Evolutionary conservation across 768 basidiomycete species (phyloP), one percentile per base, ranked within the genome.

Genomic region (Amanita exitialis): DNA sequence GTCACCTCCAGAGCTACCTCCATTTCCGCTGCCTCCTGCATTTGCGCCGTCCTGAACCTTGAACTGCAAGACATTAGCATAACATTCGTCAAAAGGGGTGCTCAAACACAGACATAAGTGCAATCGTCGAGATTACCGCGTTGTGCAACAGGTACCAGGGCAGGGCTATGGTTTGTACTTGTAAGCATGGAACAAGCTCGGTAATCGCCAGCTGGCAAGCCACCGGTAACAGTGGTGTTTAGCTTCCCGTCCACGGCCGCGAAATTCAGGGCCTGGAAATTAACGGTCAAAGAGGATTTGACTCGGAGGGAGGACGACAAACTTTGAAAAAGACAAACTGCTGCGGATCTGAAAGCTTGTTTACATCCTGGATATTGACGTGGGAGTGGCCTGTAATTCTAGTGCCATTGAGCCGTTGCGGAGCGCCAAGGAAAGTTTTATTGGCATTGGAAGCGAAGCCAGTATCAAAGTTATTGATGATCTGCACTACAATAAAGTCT

Each of bases 101-200:
- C 16, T 54, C 49, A 38, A 36, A 3, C 37, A 70, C 75, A 56
- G 54, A 82, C 76, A 64, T 83, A 83, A 63, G 78, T 60, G 45
- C 67, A 69, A 59, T 86, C 82, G 60, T 84, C 79, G 28, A 81
- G 59, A 18, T 66, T 63, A 53, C 82, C 81, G 55, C 79, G 83
- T 56, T 80, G 80, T 15, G 76, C 81, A 43, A 84, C 62, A 15
- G 81, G 70, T 39, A 76, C 79, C 51, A 82, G 64, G 44, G 66
- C 73, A 3, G 77, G 81, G 56, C 76, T 75, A 57, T 85, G 80
- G 64, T 84, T 84, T 9, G 75, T 59, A 13, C 74, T 69, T 27
- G 73, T 59, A 58, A 77, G 78, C 62, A 83, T 82, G 4, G 78
- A 75, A 53, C 76, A 72, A 20, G 83, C 60, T 52, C 74, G 69